Conservation (phyloP, 306 rosid genomes). For the Chamaecrista fasciculata region DNA sequence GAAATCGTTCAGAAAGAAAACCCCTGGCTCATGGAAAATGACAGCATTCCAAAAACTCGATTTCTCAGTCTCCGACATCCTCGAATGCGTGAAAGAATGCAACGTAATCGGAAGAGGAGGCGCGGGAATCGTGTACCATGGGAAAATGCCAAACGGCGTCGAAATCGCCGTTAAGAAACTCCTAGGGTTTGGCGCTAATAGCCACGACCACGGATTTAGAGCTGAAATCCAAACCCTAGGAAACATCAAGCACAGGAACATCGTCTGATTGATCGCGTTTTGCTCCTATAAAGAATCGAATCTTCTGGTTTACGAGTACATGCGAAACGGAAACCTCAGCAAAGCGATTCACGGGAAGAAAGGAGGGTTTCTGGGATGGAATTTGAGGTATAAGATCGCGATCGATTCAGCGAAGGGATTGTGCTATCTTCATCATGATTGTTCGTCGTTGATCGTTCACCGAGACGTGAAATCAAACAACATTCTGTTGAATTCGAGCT, state of each 20-base stretch:
- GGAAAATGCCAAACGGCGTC: constrained; percentile 77
- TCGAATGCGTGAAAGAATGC: too few species aligned
- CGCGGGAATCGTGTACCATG: constrained; percentile 90
- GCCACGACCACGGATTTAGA: constrained; percentile 72
- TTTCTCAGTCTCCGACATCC: too few species aligned
- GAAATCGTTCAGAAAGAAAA: constrained; percentile 53
- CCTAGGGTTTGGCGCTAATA: constrained; percentile 60
- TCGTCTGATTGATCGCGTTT: constrained; percentile 72
- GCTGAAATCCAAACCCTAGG: constrained; percentile 89
- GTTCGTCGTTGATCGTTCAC: constrained; percentile 76
- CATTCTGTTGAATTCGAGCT: constrained; percentile 70
- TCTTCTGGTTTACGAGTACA: constrained; percentile 78
- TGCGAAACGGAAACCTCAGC: constrained; percentile 86
- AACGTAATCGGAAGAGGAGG: constrained; percentile 89
- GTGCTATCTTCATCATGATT: constrained; percentile 88
- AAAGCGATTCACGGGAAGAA: constrained; percentile 69
- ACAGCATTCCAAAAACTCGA: too few species aligned
- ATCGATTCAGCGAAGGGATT: constrained; percentile 80
- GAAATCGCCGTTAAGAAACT: constrained; percentile 82
- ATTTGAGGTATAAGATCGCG: constrained; percentile 70
- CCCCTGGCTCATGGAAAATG: too few species aligned
- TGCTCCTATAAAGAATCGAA: constrained; percentile 75
- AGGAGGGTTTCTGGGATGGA: constrained; percentile 62
- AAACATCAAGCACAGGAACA: constrained; percentile 82
- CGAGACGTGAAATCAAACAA: constrained; percentile 87